Evolutionary conservation across 2,329 filamentous ascomycete genomes (phyloP).

Genomic region (Saccharata proteae): DNA sequence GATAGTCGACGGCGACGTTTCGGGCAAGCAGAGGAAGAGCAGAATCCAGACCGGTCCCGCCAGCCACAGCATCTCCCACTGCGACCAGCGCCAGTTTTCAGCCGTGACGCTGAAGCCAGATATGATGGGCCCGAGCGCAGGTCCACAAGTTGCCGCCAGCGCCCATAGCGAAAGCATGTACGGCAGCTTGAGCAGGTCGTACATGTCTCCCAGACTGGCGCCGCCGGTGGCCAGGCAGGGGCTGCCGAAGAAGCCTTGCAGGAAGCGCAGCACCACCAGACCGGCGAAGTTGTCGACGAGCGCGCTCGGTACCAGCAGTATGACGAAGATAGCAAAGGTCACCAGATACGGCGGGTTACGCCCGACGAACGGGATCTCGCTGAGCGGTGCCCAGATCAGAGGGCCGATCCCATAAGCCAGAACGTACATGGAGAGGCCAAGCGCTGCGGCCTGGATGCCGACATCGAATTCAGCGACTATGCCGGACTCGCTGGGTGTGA

Average conservation of each 20-base stretch:
- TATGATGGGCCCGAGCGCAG: conserved; percentile 15
- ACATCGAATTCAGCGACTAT: conserved; percentile 44
- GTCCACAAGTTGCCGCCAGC: conserved; percentile 28
- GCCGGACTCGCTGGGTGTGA: conserved; percentile 30
- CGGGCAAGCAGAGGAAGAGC: conserved; percentile 15
- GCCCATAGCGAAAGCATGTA: conserved; percentile 34
- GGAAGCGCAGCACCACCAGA: conserved; percentile 42
- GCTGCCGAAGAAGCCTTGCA: conserved; percentile 28
- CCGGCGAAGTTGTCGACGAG: conserved; percentile 51
- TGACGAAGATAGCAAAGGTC: conserved; percentile 56
- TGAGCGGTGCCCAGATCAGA: conserved; percentile 52
- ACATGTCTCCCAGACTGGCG: conserved; percentile 25
- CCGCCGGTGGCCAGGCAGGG: conserved; percentile 27
- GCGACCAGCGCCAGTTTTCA: conserved; percentile 15
- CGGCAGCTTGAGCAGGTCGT: conserved; percentile 30
- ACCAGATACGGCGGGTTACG: conserved; percentile 56
- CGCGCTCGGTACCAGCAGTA: conserved; percentile 53
- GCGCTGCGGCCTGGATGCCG: conserved; percentile 37
- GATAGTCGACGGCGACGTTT: conserved; percentile 15
- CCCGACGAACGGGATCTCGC: conserved; percentile 54
- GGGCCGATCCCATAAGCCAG: conserved; percentile 51
- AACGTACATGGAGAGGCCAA: conserved; percentile 52
- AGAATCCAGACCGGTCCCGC: conserved; percentile 13
- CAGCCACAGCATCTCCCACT: conserved; percentile 18
- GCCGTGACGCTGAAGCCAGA: conserved; percentile 14